Evolutionary conservation across 345 rosid species (phyloP).

Genomic region (Melastoma malabathricum): DNA sequence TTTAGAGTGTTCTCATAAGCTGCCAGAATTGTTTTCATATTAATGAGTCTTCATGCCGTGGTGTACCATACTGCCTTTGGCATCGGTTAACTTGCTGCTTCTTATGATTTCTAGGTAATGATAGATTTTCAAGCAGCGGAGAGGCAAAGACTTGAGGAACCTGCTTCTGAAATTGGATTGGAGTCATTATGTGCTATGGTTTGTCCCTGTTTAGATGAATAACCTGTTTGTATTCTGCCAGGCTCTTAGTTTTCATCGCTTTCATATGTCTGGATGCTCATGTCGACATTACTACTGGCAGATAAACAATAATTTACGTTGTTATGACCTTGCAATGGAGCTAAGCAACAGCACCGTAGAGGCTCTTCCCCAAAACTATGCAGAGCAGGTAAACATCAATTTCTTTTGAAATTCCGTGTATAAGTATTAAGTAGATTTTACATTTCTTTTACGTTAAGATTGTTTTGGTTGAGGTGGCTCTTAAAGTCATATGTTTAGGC

Average conservation of each 20-base stretch:
- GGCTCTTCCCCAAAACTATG: constrained; percentile 92
- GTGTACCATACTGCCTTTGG: too few relatives aligned
- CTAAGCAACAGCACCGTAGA: constrained; percentile 75
- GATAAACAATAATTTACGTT: constrained; percentile 95
- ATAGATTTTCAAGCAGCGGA: constrained; percentile 98
- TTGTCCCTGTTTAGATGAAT: constrained; percentile 13
- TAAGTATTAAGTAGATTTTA: constrained; percentile 1
- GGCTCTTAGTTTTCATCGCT: background rate
- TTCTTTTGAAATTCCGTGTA: background rate
- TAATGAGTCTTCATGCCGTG: too few relatives aligned
- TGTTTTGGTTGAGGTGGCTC: background rate
- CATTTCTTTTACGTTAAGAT: background rate
- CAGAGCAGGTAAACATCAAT: constrained; percentile 61
- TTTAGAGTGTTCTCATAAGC: too few relatives aligned
- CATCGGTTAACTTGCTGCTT: too few relatives aligned
- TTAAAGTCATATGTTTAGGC: too few relatives aligned
- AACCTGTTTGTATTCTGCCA: constrained; percentile 5
- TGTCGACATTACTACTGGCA: constrained; percentile 14
- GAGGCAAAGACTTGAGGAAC: constrained; percentile 74
- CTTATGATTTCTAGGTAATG: constrained; percentile 56
- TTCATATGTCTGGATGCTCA: constrained; percentile 1
- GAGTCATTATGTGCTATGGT: constrained; percentile 98
- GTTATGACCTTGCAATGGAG: constrained; percentile 98
- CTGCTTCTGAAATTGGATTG: constrained; percentile 87
- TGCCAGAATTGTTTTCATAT: too few relatives aligned